These are phyloP conservation scores for Nitzschia sp. DNA, from an alignment of 108 stramenopile species.

Conservation along the genomic window DNA sequence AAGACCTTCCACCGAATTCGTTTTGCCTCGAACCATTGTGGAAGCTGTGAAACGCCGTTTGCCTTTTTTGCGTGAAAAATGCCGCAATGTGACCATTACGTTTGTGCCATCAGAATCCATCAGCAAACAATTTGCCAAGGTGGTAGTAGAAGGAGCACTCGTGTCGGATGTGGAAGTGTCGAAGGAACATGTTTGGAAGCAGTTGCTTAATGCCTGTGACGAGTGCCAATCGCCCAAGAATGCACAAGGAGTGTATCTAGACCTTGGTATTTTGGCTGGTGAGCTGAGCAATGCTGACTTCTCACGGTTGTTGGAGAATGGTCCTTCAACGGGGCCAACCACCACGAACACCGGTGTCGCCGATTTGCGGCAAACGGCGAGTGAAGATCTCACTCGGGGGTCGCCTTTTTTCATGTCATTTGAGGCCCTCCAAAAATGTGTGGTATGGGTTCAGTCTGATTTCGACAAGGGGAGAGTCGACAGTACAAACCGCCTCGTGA, in stretches of 20 bases:
- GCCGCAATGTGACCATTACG: conserved; percentile 55
- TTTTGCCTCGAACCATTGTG: conserved; percentile 69
- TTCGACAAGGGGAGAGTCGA: conserved; percentile 77
- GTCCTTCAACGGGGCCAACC: not conserved
- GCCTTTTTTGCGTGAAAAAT: conserved; percentile 50
- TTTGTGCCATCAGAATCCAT: conserved; percentile 79
- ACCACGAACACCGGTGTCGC: not conserved
- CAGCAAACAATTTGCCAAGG: conserved; percentile 76
- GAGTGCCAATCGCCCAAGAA: conserved; percentile 55
- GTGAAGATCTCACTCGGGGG: conserved; percentile 53
- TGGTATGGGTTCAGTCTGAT: conserved; percentile 79
- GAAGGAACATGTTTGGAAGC: conserved; percentile 50
- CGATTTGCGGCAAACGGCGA: conserved; percentile 32
- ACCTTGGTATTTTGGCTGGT: conserved; percentile 71
- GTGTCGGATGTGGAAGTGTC: conserved; percentile 44
- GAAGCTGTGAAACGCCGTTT: conserved; percentile 62
- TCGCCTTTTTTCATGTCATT: conserved; percentile 72
- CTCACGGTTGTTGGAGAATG: conserved; percentile 46
- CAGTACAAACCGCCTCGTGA: conserved; percentile 47
- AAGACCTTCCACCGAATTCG: conserved; percentile 40
- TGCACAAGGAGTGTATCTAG: conserved; percentile 48
- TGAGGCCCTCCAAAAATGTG: conserved; percentile 62
- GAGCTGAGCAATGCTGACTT: conserved; percentile 62
- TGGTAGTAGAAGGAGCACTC: conserved; percentile 47
- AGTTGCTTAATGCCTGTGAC: conserved; percentile 48